A percentile compares a stretch with the other conserved stretches of the same genome.
These are phyloP conservation scores for Penicillium sp. DNA, from an alignment of 2,329 filamentous ascomycete species.

Conservation along the genomic window DNA sequence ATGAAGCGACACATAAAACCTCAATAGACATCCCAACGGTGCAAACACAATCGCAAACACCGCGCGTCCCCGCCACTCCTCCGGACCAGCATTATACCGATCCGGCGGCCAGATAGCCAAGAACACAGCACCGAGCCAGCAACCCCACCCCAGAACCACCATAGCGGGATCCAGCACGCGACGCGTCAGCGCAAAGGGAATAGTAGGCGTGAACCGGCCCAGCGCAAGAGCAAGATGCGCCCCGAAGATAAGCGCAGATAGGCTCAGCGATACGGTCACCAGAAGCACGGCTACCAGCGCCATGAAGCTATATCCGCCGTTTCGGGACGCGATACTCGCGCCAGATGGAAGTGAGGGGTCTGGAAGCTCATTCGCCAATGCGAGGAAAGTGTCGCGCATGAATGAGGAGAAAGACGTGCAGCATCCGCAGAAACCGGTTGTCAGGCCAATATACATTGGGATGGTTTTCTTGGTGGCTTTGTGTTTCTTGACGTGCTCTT, in stretches of 20 bases:
- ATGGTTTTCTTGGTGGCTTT: conserved; percentile 76
- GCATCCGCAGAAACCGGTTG: conserved; percentile 85
- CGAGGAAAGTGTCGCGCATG: conserved; percentile 76
- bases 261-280: conserved; percentile 68
- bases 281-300: conserved; percentile 76
- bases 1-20: conserved; percentile 70
- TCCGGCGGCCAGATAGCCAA: conserved; percentile 72
- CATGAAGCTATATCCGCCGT: conserved; percentile 79
- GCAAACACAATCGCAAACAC: conserved; percentile 80
- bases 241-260: conserved; percentile 70
- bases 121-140: conserved; percentile 76
- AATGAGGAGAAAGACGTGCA: conserved; percentile 90
- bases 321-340: conserved; percentile 49
- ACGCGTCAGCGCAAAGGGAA: conserved; percentile 60
- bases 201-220: conserved; percentile 59
- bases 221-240: conserved; percentile 70
- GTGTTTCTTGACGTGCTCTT: conserved; percentile 51
- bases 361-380: conserved; percentile 72
- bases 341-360: conserved; percentile 49
- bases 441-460: conserved; percentile 81
- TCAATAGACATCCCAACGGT: conserved; percentile 72
- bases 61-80: conserved; percentile 73
- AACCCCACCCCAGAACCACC: conserved; percentile 67
- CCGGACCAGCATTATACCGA: conserved; percentile 33
- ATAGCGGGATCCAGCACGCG: conserved; percentile 63